A percentile compares a stretch with the other conserved stretches of the same genome.
These are phyloP conservation scores for Pseudocercospora fuligena DNA, from an alignment of 2,329 filamentous ascomycete species.

Conservation along the genomic window DNA sequence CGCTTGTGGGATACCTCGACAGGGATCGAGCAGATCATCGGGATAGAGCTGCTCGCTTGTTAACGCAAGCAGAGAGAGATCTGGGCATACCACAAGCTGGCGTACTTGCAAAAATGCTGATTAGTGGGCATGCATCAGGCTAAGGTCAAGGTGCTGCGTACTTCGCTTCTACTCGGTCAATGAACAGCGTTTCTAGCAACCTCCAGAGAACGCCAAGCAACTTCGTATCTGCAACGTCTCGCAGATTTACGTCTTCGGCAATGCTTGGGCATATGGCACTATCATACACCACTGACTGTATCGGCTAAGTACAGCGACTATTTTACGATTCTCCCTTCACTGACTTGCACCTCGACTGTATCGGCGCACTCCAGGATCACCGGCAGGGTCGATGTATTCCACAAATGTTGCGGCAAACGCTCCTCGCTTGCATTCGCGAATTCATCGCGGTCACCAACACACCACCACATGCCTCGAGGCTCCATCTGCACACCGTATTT, in stretches of 20 bases:
- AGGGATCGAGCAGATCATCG: not conserved
- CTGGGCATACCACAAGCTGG: not conserved
- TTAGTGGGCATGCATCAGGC: too few relatives aligned
- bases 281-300: not conserved
- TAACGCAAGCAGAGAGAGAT: not conserved
- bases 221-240: too few relatives aligned
- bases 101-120: not conserved
- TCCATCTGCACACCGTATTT: slow-evolving; percentile 8
- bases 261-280: too few relatives aligned
- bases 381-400: not conserved
- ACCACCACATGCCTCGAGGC: slow-evolving; percentile 19
- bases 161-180: too few relatives aligned
- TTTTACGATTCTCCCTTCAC: not conserved
- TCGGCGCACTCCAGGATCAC: not conserved
- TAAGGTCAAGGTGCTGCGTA: too few relatives aligned
- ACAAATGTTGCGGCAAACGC: not conserved
- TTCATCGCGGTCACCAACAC: not conserved
- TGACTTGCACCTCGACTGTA: not conserved
- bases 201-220: too few relatives aligned
- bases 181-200: too few relatives aligned
- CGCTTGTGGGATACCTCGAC: not conserved
- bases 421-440: not conserved
- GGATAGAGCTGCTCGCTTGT: not conserved
- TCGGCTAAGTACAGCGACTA: not conserved
- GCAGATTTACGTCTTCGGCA: too few relatives aligned